A percentile compares a stretch with the other conserved stretches of the same genome.
These are phyloP conservation scores for Setaria italica DNA, from an alignment of 202 grass and related monocot species.

Conservation along the genomic window DNA sequence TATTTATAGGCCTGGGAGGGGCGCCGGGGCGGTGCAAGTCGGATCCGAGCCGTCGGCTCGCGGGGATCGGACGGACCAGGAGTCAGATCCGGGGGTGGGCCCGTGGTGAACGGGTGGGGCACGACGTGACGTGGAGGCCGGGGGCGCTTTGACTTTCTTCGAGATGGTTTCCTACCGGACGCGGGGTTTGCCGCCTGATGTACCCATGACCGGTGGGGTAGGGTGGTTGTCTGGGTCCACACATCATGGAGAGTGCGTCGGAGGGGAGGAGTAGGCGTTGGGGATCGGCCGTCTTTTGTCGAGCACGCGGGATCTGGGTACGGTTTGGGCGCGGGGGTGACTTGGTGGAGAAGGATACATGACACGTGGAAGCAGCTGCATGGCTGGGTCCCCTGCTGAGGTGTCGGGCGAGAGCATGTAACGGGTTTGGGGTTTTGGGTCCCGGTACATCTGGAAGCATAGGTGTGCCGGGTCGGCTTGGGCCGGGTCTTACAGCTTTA, in stretches of 20 bases:
- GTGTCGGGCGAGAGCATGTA: not conserved
- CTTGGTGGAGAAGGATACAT: constrained; percentile 43
- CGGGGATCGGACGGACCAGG: constrained; percentile 45
- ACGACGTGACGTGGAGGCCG: constrained; percentile 53
- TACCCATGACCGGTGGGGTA: not conserved
- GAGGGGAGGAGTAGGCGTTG: rapidly evolving
- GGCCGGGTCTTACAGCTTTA: not conserved
- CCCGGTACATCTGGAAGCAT: not conserved
- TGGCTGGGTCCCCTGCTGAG: not conserved
- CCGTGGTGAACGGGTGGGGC: constrained; percentile 24
- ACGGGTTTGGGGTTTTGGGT: constrained; percentile 25
- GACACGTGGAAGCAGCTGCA: constrained; percentile 39
- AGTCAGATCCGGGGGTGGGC: constrained; percentile 25
- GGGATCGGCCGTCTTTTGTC: constrained; percentile 55
- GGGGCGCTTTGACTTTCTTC: constrained; percentile 61
- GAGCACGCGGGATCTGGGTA: constrained; percentile 49
- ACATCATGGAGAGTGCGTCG: rapidly evolving
- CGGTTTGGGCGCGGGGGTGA: constrained; percentile 47
- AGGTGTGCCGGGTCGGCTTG: not conserved
- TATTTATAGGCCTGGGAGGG: constrained; percentile 54
- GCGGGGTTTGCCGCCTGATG: rapidly evolving
- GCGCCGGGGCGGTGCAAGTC: not conserved
- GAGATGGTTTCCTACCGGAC: constrained; percentile 4
- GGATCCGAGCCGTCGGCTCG: constrained; percentile 47
- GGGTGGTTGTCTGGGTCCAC: rapidly evolving